Evolutionary conservation across 2,329 filamentous ascomycete genomes (phyloP), one percentile per base, ranked within the genome.

Genomic region (Didymella sp.): DNA sequence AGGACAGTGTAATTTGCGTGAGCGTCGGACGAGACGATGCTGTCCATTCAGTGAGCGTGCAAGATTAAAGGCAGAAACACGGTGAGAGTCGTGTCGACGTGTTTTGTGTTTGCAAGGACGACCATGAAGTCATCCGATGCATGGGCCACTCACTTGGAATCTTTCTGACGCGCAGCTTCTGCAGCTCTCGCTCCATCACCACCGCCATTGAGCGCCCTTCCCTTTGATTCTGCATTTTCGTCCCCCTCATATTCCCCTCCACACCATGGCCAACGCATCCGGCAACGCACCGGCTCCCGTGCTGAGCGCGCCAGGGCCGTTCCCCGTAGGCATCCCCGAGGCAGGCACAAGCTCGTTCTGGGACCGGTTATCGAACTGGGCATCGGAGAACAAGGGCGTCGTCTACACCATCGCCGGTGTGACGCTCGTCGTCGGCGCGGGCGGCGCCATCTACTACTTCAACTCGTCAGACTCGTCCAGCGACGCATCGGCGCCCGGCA

Each of bases 371-470:
- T 89, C 92, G 65, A 88, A 83, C 73, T 99, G 95, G 94, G 92
- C 90, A 13, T 91, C 92, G 2, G 94, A 98, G 76, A 93, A 99
- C 81, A 98, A 97, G 82, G 90, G 91, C 44, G 85, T 94, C 51
- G 93, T 96, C 62, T 99, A 97, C 79, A 97, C 95, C 66, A 91
- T 98, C 79, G 95, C 94, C 53, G 95, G 95, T 72, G 90, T 96
- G 58, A 94, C 94, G 51, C 85, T 96, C 44, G 92, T 97, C 40
- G 90, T 96, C 54, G 95, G 92, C 13, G 91, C 91, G 60, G 94
- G 93, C 30, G 94, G 95, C 68, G 91, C 91, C 40, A 89, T 96
- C 73, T 99, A 98, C 82, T 98, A 97, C 78, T 82, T 96, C 66
- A 63, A 63, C 80, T 67, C 82, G 51, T 78, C 40, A 2, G 66